Evolutionary conservation across 2,329 filamentous ascomycete species (phyloP), one percentile per base, ranked within the genome.

Genomic region (Monosporascus sp.): DNA sequence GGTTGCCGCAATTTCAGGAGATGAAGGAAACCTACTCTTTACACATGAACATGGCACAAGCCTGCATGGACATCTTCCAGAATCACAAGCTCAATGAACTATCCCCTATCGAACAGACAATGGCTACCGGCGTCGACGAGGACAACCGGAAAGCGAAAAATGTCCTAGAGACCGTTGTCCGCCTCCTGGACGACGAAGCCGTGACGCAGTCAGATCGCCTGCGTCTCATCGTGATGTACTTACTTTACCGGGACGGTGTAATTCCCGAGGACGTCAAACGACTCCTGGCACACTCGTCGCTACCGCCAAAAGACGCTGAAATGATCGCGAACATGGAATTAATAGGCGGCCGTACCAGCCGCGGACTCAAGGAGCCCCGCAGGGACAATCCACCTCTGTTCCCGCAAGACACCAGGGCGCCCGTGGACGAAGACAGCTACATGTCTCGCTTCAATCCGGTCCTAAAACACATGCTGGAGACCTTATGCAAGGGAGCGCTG

Each of bases 1-100:
- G 92, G 8, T 74, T 99, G 55, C 91, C 92, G 14, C 90, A 97
- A 66, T 99, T 97, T 65, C 90, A 96, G 65, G 88, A 95, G 70
- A 90, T 94, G 78, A 97, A 97, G 70, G 91, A 96, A 67, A 87
- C 90, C 2, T 99, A 97, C 70, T 94, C 92, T 0, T 76, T 99
- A 51, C 94, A 99, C 71, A 78, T 99, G 43, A 93, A 86, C 61
- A 97, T 99, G 93, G 94, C 94, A 2, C 89, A 97, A 68, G 91
- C 96, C 68, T 96, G 91, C 68, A 97, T 97, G 92, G 91, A 91
- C 62, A 83, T 89, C 38, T 99, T 99, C 64, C 86, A 96, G 67
- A 77, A 84, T 50, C 83, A 87, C 68, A 96, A 96, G 66, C 78
- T 99, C 7, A 81, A 88, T 7, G 94, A 99, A 65, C 78, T 97